Conservation (phyloP, 2,329 filamentous ascomycete genomes). For the Metarhizium rileyi region DNA sequence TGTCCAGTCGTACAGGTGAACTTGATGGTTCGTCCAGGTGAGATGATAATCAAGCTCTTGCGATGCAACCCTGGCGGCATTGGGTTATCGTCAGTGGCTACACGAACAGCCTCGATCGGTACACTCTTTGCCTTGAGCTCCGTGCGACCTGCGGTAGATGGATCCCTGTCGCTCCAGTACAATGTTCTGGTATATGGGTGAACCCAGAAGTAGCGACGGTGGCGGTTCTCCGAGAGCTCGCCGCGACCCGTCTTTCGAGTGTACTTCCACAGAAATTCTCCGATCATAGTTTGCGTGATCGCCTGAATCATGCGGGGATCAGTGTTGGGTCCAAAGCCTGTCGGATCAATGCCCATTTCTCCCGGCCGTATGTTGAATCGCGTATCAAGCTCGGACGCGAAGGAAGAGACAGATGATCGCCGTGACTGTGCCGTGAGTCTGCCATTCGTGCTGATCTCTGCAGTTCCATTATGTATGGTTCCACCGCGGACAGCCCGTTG, state of each 20-base stretch:
- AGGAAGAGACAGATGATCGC: constrained; percentile 86
- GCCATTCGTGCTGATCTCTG: constrained; percentile 39
- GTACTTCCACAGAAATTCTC: constrained; percentile 98
- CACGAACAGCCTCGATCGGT: constrained; percentile 82
- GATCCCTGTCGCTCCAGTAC: constrained; percentile 93
- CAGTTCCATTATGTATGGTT: constrained; percentile 37
- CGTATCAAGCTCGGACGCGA: constrained; percentile 85
- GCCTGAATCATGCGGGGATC: constrained; percentile 98
- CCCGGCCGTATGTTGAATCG: constrained; percentile 68
- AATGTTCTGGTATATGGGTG: constrained; percentile 93
- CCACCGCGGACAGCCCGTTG: constrained; percentile 39
- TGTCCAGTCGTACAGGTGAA: constrained; percentile 92
- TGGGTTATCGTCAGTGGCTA: constrained; percentile 89
- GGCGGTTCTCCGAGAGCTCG: constrained; percentile 79
- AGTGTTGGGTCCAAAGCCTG: constrained; percentile 60
- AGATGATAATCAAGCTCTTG: constrained; percentile 85
- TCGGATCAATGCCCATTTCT: constrained; percentile 41
- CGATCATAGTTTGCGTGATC: constrained; percentile 99
- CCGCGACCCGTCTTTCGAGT: constrained; percentile 87
- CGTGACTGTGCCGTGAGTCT: constrained; percentile 23
- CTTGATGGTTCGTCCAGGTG: constrained; percentile 79
- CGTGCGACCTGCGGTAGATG: constrained; percentile 63
- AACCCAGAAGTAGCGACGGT: constrained; percentile 97
- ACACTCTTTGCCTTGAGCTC: constrained; percentile 82
- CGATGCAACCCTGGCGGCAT: constrained; percentile 90